Evolutionary conservation across 768 basidiomycete species (phyloP), one percentile per base, ranked within the genome.

Genomic region (Tylopilus intermedius): DNA sequence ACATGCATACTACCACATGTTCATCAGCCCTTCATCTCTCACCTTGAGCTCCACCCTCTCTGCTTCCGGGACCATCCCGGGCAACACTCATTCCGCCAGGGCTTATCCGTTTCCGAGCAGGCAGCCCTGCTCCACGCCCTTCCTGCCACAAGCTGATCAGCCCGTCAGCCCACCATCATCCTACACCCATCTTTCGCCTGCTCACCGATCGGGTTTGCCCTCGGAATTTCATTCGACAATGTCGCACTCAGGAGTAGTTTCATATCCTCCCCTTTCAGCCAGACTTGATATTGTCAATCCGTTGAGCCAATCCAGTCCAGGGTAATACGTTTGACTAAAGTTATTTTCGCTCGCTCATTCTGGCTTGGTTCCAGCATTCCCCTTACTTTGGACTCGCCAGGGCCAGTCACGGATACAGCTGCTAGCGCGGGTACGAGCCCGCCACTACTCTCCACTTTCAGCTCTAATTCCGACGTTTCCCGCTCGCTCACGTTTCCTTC

Each of bases 1-100:
- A 65, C 65, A 67, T 67, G 63, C 66, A 61, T 46, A 18, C 50
- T 24, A 54, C 65, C 65, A 55, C 65, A 65, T 67, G 65, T 59
- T 53, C 66, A 56, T 61, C 58, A 46, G 33, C 40, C 45, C 59
- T 43, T 54, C 65, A 55, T 58, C 56, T 53, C 43, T 47, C 45
- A 9, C 56, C 51, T 46, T 63, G 56, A 67, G 32, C 53, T 18
- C 57, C 54, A 58, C 49, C 14, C 4, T 41, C 49, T 40, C 45
- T 42, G 26, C 57, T 54, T 38, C 52, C 52, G 40, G 45, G 47
- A 27, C 48, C 45, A 33, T 21, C 53, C 51, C 45, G 45, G 54
- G 33, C 53, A 57, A 22, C 44, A 10, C 29, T 21, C 26, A 11
- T 35, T 55, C 53, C 43, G 47, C 46, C 50, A 58, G 38, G 43